phyloP scores from a whole-genome alignment of 345 rosid species.

The Trapa bicornis region DNA sequence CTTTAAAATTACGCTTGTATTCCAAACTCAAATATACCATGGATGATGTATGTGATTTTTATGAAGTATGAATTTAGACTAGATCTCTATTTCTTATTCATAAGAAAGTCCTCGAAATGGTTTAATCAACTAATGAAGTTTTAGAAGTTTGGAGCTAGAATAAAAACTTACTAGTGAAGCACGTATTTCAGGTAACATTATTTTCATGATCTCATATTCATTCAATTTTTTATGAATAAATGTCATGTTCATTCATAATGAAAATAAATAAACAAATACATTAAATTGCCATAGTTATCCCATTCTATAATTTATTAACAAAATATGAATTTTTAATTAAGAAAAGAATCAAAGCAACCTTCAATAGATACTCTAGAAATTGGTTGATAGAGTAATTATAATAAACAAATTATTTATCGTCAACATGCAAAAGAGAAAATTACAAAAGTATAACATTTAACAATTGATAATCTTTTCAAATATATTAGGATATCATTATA shows the following conservation, averaged over 20 bases:
- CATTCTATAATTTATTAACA: background rate
- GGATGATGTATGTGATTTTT: background rate
- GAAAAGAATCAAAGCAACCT: too few species aligned
- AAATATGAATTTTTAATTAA: too few species aligned
- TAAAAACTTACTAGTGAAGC: background rate
- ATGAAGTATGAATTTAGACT: background rate
- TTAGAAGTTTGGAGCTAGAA: background rate
- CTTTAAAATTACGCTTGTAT: background rate
- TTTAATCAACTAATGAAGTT: background rate
- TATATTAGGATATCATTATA: too few species aligned
- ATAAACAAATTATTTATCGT: too few species aligned
- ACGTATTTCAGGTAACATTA: background rate
- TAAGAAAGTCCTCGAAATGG: background rate
- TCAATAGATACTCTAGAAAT: too few species aligned
- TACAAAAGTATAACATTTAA: too few species aligned
- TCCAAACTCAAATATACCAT: background rate
- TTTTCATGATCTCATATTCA: background rate
- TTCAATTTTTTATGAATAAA: background rate
- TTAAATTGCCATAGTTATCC: background rate
- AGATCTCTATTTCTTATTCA: background rate
- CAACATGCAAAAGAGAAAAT: too few species aligned
- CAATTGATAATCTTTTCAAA: too few species aligned
- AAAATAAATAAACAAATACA: background rate
- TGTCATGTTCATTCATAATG: background rate
- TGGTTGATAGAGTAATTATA: too few species aligned